Evolutionary conservation across 2,329 filamentous ascomycete genomes (phyloP), one percentile per base, ranked within the genome.

Genomic region (Phoma sp.): DNA sequence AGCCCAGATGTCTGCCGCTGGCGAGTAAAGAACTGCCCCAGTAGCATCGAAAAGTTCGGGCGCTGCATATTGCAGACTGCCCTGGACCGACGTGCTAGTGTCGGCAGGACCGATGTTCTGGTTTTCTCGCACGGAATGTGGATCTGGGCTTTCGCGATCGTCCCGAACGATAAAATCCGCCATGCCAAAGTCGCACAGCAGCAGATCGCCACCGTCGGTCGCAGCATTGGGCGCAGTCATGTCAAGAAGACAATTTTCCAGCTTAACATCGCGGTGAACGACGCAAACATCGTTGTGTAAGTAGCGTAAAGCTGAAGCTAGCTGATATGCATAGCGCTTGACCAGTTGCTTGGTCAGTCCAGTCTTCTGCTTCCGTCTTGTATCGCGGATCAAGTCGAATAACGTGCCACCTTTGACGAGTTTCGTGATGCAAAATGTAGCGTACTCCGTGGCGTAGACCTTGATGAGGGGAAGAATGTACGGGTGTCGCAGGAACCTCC

Each of bases 141-240:
- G 80, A 55, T 82, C 80, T 8, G 80, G 79, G 6, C 74, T 72
- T 24, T 77, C 77, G 22, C 80, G 80, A 55, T 80, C 79, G 56
- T 86, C 84, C 51, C 77, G 81, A 22, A 80, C 79, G 59, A 88
- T 80, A 76, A 86, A 89, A 67, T 89, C 86, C 10, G 86, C 85
- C 77, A 89, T 86, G 42, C 86, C 86, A 65, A 89, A 89, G 67
- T 89, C 86, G 70, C 86, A 88, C 4, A 89, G 78, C 4, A 87
- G 80, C 6, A 89, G 66, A 32, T 82, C 81, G 7, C 84, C 85
- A 13, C 82, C 79, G 33, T 82, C 76, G 0, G 70, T 71, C 8
- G 78, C 78, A 4, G 80, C 78, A 7, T 79, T 68, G 3, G 78
- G 74, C 5, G 75, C 75, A 14, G 80, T 75, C 59, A 83, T 80